Evolutionary conservation across 2,329 filamentous ascomycete genomes (phyloP), one percentile per base, ranked within the genome.

Genomic region (Aspergillus candidus): DNA sequence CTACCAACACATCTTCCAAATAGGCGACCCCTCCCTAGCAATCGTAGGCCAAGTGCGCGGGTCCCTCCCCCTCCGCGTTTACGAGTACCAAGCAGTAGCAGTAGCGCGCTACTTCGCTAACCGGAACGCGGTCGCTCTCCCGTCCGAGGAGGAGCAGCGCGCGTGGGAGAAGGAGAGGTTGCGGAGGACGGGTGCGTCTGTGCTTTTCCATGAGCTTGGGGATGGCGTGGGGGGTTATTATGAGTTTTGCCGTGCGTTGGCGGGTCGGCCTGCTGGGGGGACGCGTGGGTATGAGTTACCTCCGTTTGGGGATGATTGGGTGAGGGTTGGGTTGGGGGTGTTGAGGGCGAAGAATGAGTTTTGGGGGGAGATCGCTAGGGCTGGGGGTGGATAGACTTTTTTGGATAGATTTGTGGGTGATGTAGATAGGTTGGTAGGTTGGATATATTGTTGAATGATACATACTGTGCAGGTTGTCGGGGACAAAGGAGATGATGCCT

Each of bases 221-320:
- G 51, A 55, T 10, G 59, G 72, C 42, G 71, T 69, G 31, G 56
- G 61, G 15, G 58, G 56, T 0, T 71, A 66, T 42, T 72, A 71
- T 40, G 63, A 69, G 41, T 61, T 64, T 11, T 51, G 72, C 18
- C 53, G 64, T 2, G 54, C 50, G 0, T 55, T 72, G 13, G 69
- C 70, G 1, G 69, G 70, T 0, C 58, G 67, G 2, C 65, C 70
- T 6, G 61, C 58, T 0, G 46, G 54, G 4, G 67, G 61, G 1
- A 68, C 65, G 1, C 60, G 53, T 0, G 66, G 62, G 1, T 61
- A 68, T n/a, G 47, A 49, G 6, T 48, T 73, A 34, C 65, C 67
- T 2, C 56, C 53, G 0, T 73, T 66, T 43, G 65, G 70, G 15
- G 57, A 63, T 8, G 55, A 55, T 11, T 67, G 65, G 64, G 49